Evolutionary conservation across 169 alveolate species (phyloP), one percentile per base, ranked within the genome.

Genomic region (Eimeria acervulina): DNA sequence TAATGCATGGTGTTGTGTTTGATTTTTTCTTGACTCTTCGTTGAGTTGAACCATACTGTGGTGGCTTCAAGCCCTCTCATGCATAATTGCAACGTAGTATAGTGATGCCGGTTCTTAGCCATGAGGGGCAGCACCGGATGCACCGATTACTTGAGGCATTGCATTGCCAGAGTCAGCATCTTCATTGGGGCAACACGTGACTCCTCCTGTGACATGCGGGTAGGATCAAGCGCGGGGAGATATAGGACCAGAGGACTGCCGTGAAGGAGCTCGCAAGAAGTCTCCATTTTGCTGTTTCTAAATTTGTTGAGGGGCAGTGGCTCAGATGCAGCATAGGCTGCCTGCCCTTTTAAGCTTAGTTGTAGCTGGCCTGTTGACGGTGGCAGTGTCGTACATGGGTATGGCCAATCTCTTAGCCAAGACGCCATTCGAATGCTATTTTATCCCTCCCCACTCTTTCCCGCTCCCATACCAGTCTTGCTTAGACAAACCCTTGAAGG

Each of bases 161-260:
- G 21, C 21, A 21, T 28, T 26, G 74, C 74, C 33, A 63, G 74
- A 21, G 33, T 8, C n/a, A 63, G 38, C 33, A 26, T 63, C 8
- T 21, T 33, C 84, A 6, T 7, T n/a, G n/a, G n/a, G n/a, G 5
- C 36, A 19, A 6, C 5, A 70, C 31, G 0, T 12, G 17, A 13
- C 13, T 70, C 7, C n/a, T 83, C 33, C 17, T 83, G 74, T 31
- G 90, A 40, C 74, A 21, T 55, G 91, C n/a, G 31, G 31, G 44
- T 38, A 83, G 91, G 91, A 83, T 26, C 72, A 51, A 83, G 28
- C 74, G 70, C n/a, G 42, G n/a, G 59, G 90, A 10, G 90, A 80
- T 33, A 28, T 23, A 47, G 89, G 68, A 23, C 6, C 91, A 21
- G 72, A 55, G 3, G 51, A 28, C 47, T 59, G 70, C 36, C 91